Evolutionary conservation across 257 asterid genomes (phyloP).

Genomic region (Penstemon newberryi): DNA sequence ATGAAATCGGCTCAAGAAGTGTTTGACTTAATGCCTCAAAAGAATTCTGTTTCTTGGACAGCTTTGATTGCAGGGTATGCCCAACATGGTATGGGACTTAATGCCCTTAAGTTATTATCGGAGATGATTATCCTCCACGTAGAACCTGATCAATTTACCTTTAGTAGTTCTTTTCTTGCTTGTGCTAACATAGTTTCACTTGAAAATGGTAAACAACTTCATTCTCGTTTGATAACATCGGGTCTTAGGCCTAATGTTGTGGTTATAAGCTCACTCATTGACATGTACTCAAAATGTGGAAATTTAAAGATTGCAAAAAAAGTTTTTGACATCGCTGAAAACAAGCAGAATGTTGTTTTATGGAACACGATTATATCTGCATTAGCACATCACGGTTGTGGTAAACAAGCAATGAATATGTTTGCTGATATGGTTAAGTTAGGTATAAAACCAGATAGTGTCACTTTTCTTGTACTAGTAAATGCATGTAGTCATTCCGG

Average conservation of each 20-base stretch:
- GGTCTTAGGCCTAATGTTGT: constrained; percentile 54
- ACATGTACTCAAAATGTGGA: constrained; percentile 78
- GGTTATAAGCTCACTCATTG: constrained; percentile 63
- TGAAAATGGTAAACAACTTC: constrained; percentile 62
- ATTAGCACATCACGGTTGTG: constrained; percentile 61
- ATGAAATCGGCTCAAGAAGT: constrained; percentile 57
- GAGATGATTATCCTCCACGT: constrained; percentile 43
- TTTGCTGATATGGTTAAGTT: constrained; percentile 50
- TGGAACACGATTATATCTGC: constrained; percentile 77
- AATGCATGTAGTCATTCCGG: constrained; percentile 65
- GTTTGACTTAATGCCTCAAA: constrained; percentile 59
- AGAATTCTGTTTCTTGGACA: constrained; percentile 68
- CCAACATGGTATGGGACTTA: constrained; percentile 42
- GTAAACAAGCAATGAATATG: constrained; percentile 48
- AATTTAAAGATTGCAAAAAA: constrained; percentile 44
- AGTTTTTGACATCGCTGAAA: constrained; percentile 41
- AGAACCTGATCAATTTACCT: constrained; percentile 67
- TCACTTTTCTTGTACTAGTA: constrained; percentile 60
- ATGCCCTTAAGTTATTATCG: constrained; percentile 48
- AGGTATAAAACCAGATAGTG: constrained; percentile 54
- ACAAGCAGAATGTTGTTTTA: constrained; percentile 49
- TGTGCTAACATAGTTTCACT: constrained; percentile 55
- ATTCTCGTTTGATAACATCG: constrained; percentile 47
- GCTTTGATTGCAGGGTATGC: constrained; percentile 69
- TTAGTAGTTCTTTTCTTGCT: constrained; percentile 59